These are phyloP conservation scores for Linderina pennispora DNA, from an alignment of 192 early-diverging fungal species.

Conservation along the genomic window DNA sequence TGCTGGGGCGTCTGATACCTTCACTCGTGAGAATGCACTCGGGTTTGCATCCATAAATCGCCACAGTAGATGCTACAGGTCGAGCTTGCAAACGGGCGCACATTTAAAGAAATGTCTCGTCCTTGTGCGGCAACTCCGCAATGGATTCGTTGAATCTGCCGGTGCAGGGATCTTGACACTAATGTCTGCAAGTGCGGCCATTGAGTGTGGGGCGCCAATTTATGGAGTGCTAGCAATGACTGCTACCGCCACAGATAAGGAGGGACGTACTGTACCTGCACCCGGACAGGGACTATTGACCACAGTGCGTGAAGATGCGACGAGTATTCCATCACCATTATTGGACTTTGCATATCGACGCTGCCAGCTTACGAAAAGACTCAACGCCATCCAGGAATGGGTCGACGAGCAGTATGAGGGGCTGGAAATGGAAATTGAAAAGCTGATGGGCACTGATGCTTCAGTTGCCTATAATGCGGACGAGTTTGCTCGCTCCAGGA, in stretches of 20 bases:
- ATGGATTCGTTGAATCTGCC: constrained; percentile 87
- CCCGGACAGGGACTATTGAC: constrained; percentile 88
- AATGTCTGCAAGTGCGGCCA: constrained; percentile 73
- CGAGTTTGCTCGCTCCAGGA: too few relatives aligned
- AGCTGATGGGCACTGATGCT: background rate
- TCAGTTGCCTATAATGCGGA: constrained; percentile 41
- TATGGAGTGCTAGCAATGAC: constrained; percentile 77
- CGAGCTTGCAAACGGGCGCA: constrained; percentile 75
- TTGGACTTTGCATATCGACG: constrained; percentile 83
- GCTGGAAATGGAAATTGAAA: too few relatives aligned
- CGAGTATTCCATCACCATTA: constrained; percentile 48
- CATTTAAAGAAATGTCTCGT: constrained; percentile 82
- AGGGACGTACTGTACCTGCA: constrained; percentile 82
- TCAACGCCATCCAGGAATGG: constrained; percentile 11
- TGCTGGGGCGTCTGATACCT: constrained; percentile 82
- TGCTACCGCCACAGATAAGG: constrained; percentile 86
- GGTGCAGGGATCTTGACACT: constrained; percentile 80
- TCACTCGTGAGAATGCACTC: constrained; percentile 79
- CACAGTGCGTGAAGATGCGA: constrained; percentile 65
- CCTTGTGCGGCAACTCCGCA: constrained; percentile 76
- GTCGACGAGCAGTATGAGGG: too few relatives aligned
- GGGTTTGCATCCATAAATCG: constrained; percentile 95
- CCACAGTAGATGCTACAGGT: constrained; percentile 74
- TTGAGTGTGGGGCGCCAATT: constrained; percentile 84
- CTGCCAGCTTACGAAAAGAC: constrained; percentile 58